Percentiles rank a stretch among this genome's conserved stretches.
Conservation (phyloP, 371 early-diverging fungal genomes). For the Mucor irregularis region DNA sequence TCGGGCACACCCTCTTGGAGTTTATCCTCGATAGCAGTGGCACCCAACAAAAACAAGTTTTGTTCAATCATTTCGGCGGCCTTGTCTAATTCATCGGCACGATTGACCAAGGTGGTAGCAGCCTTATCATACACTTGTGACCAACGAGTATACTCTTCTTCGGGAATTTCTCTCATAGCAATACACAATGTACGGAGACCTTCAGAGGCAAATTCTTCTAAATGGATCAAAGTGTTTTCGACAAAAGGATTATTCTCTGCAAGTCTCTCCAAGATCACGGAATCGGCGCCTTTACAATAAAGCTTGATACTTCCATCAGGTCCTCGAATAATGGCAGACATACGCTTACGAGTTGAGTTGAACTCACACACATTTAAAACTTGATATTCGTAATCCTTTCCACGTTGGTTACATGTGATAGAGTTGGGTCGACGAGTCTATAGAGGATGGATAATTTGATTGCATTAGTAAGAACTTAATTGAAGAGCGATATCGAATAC, state of each 20-base stretch:
- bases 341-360: slow-evolving; percentile 96
- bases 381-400: slow-evolving; percentile 74
- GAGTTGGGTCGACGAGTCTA: slow-evolving; percentile 88
- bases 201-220: slow-evolving; percentile 89
- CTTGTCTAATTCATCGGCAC: slow-evolving; percentile 84
- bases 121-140: slow-evolving; percentile 83
- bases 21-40: slow-evolving; percentile 99
- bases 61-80: slow-evolving; percentile 96
- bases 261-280: slow-evolving; percentile 94
- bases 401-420: slow-evolving; percentile 73
- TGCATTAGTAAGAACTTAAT: background rate
- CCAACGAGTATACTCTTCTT: slow-evolving; percentile 89
- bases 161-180: slow-evolving; percentile 89
- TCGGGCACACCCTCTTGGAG: slow-evolving; percentile 98
- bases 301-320: slow-evolving; percentile 91
- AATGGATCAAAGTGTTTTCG: slow-evolving; percentile 71
- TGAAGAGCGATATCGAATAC: slow-evolving; percentile 15
- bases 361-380: slow-evolving; percentile 96
- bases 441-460: slow-evolving; percentile 6
- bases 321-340: slow-evolving; percentile 92
- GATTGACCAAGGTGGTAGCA: slow-evolving; percentile 85
- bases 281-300: slow-evolving; percentile 99
- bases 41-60: slow-evolving; percentile 89
- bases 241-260: slow-evolving; percentile 77
- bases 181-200: slow-evolving; percentile 94